Base-by-base conservation (phyloP, 2,329 filamentous ascomycete genomes). In the Boeremia lycopersici region DNA sequence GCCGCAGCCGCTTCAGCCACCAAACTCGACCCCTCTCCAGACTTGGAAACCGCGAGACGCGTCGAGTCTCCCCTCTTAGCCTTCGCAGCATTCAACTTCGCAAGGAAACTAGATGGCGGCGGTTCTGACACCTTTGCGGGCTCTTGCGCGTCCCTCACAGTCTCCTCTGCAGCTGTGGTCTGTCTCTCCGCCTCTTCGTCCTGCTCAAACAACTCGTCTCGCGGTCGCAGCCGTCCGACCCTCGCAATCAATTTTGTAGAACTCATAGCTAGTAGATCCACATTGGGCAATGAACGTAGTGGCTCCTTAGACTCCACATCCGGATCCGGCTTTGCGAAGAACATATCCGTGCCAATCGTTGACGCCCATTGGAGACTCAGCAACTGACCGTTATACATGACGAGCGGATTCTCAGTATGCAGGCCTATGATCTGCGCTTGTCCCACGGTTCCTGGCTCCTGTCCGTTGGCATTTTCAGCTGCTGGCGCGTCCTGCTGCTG, bases 281-380 rank as follows among this genome's bases (percentile, higher is more conserved):
- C 86, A 12, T 44, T 15, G 19, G 83, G 73, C 6, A 79, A 79
- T 29, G 77, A 78, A 25, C 84, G 80, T 23, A 79, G 76, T n/a
- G 81, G 82, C 10, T 42, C 48, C 5, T 43, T 30, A 3, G 75
- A 62, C 6, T 70, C 58, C 36, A 74, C 58, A 34, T 62, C 46
- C 5, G 29, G 15, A 8, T 65, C 48, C 4, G 70, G 65, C 51
- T 69, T 67, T 6, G 60, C 82, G 65, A 97, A 88, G 36, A 96
- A 84, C 60, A 93, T 78, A 63, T 96, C 91, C 0, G 92, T 96
- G 31, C 93, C 93, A 38, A 96, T 84, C 56, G 91, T 89, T 57
- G 90, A 86, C 10, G 86, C 84, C 93, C 93, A 98, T 40, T 85
- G 78, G 61, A 91, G 93, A 60, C 86, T 86, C 70, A 93, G 95